Evolutionary conservation across 345 rosid genomes (phyloP).

Genomic region (Eucalyptus sp.): DNA sequence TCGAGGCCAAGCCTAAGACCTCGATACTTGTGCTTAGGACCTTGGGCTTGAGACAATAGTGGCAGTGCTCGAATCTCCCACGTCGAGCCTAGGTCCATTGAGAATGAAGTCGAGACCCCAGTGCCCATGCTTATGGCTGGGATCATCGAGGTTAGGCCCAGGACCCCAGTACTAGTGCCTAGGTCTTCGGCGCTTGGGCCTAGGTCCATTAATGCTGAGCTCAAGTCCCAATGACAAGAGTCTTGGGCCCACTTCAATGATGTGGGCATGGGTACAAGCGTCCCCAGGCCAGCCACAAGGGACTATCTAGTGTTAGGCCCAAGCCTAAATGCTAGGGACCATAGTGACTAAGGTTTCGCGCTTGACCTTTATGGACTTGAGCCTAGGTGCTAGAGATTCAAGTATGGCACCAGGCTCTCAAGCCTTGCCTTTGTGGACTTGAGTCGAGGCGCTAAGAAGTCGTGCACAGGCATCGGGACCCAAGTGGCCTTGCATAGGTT

Average conservation of each 20-base stretch:
- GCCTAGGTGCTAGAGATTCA: neutral
- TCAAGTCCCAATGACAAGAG: rapidly evolving
- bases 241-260: neutral
- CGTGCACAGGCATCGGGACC: neutral
- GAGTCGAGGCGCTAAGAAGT: neutral
- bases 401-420: neutral
- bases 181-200: rapidly evolving
- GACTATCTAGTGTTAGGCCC: neutral
- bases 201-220: neutral
- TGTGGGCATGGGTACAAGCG: neutral
- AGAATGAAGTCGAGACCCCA: rapidly evolving
- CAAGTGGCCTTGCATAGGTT: neutral
- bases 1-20: neutral
- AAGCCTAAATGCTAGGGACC: neutral
- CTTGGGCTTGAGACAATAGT: neutral
- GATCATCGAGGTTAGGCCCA: neutral
- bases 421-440: neutral
- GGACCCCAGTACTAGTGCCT: neutral
- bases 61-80: neutral
- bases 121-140: too few relatives aligned
- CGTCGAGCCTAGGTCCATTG: neutral
- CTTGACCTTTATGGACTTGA: neutral
- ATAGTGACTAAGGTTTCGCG: rapidly evolving
- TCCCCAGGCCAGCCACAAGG: neutral
- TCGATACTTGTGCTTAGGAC: neutral